These are phyloP conservation scores for Clonostachys sp. DNA, from an alignment of 2,329 filamentous ascomycete genomes.

Conservation along the genomic window DNA sequence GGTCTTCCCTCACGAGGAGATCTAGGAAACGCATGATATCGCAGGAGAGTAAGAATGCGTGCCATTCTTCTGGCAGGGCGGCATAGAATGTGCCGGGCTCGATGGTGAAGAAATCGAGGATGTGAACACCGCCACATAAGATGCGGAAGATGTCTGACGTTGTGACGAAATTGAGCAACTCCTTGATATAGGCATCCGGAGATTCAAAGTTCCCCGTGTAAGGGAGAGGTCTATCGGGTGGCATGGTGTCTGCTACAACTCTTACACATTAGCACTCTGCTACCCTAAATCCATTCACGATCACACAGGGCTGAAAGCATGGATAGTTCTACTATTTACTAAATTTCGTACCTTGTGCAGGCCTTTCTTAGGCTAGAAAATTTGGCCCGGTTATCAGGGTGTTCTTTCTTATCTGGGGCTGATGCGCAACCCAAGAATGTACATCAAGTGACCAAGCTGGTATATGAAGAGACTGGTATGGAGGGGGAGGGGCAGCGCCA, in stretches of 20 bases:
- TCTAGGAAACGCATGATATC: slow-evolving; percentile 75
- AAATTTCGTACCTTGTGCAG: too few species aligned
- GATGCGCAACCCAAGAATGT: too few species aligned
- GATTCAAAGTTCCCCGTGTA: slow-evolving; percentile 65
- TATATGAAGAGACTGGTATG: too few species aligned
- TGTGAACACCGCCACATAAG: slow-evolving; percentile 94
- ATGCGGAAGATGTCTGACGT: slow-evolving; percentile 75
- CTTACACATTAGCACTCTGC: too few species aligned
- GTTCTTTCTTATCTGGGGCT: too few species aligned
- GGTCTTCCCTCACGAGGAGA: slow-evolving; percentile 73
- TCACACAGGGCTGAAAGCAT: too few species aligned
- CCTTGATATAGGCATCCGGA: slow-evolving; percentile 73
- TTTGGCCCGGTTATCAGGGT: too few species aligned
- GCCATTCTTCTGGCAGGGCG: slow-evolving; percentile 77
- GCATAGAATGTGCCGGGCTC: slow-evolving; percentile 77
- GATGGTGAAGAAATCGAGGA: slow-evolving; percentile 90
- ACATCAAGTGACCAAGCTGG: too few species aligned
- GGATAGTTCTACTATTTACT: too few species aligned
- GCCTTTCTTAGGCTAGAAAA: too few species aligned
- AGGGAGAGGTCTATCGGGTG: slow-evolving; percentile 55
- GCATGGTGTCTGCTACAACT: slow-evolving; percentile 5
- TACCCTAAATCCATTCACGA: too few species aligned
- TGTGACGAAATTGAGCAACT: slow-evolving; percentile 71
- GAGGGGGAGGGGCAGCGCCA: too few species aligned
- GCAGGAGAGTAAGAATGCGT: slow-evolving; percentile 66